These are phyloP conservation scores for Candida maris DNA, from an alignment of 805 yeast genomes.

Conservation along the genomic window DNA sequence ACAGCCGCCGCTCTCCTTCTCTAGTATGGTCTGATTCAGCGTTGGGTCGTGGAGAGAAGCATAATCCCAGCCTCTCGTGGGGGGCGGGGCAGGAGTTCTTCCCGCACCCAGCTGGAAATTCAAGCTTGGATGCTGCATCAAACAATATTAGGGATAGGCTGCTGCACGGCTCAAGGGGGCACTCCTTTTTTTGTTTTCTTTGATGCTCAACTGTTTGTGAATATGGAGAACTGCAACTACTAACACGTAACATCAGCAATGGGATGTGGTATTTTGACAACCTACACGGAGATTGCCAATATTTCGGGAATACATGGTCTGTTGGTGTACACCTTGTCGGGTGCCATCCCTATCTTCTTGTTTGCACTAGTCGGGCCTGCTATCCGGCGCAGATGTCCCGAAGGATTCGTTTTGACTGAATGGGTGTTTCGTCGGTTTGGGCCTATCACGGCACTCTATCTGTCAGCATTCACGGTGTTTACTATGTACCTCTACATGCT, in stretches of 20 bases:
- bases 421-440: conserved; percentile 92
- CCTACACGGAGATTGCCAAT: conserved; percentile 85
- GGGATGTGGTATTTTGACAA: conserved; percentile 86
- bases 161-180: not conserved
- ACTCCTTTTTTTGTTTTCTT: no score
- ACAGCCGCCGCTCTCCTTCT: no score
- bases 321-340: conserved; percentile 71
- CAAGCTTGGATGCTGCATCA: conserved; percentile 3
- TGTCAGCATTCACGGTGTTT: conserved; percentile 77
- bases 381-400: conserved; percentile 74
- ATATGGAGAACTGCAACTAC: conserved; percentile 3
- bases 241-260: conserved; percentile 47
- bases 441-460: conserved; percentile 60
- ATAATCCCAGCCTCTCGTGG: no score
- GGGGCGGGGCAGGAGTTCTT: no score
- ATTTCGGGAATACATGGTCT: conserved; percentile 84
- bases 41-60: no score
- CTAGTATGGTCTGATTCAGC: no score
- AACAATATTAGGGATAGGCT: conserved; percentile 1
- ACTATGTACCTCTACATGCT: conserved; percentile 86
- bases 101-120: no score
- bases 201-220: not conserved
- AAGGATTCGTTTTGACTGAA: conserved; percentile 88
- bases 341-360: conserved; percentile 80
- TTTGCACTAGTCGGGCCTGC: conserved; percentile 82